Evolutionary conservation across 225 moss, liverwort and hornwort species (phyloP).

Genomic region (Lunularia cruciata): DNA sequence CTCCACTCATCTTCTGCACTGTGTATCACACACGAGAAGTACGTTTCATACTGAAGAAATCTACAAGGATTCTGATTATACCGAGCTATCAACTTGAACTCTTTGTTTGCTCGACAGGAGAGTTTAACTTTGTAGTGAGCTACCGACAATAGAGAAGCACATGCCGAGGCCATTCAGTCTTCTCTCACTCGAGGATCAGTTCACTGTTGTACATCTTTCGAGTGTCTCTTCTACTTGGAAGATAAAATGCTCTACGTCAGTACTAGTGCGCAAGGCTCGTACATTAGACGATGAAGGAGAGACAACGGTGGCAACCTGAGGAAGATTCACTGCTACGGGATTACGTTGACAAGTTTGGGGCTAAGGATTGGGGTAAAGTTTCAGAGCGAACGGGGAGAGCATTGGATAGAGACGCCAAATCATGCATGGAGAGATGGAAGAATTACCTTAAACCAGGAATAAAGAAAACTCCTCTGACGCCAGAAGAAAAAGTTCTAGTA

Average conservation of each 20-base stretch:
- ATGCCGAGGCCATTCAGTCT: neutral
- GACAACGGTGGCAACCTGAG: conserved; percentile 50
- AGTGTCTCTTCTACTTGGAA: neutral
- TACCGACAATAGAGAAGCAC: neutral
- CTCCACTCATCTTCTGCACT: neutral
- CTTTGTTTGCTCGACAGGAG: neutral
- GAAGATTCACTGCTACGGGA: conserved; percentile 40
- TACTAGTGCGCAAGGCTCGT: neutral
- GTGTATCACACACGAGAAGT: no score
- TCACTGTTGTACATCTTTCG: neutral
- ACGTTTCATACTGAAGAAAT: neutral
- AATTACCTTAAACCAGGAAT: conserved; percentile 53
- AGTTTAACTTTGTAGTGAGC: no score
- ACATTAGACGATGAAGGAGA: conserved; percentile 41
- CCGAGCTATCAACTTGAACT: neutral
- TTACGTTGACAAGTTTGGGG: conserved; percentile 48
- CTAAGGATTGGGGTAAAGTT: conserved; percentile 46
- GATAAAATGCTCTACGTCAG: neutral
- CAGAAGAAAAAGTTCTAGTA: conserved; percentile 42
- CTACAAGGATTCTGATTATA: neutral
- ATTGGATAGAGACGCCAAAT: conserved; percentile 47
- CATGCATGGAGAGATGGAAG: conserved; percentile 52
- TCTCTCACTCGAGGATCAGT: neutral
- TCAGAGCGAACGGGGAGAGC: conserved; percentile 41
- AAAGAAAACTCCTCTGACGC: conserved; percentile 43